Base-by-base conservation (phyloP, 2,329 filamentous ascomycete species). In the Chrysosphaeria jannelii region DNA sequence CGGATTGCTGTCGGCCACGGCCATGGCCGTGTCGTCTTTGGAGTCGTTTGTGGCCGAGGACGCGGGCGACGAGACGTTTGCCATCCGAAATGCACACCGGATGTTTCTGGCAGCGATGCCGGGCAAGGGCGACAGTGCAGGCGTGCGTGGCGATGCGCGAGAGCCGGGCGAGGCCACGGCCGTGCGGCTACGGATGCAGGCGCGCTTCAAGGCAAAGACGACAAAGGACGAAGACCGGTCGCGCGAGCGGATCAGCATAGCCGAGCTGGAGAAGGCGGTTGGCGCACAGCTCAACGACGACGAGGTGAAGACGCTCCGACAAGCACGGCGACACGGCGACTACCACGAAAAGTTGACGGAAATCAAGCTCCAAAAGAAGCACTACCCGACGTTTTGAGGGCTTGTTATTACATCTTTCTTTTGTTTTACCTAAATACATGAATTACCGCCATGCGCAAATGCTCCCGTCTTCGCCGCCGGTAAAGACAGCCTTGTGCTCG, bases 281-380 rank as follows among this genome's bases (percentile, higher is more conserved):
- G 79, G 79, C 1, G 48, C 78, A 29, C 53, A 51, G 27, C 42
- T 91, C 25, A 59, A 75, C 9, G 79, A 93, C 36, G 68, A 81
- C 26, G 85, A 97, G 45, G 74, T 91, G 20, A 68, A 58, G 46
- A 59, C 51, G 40, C 42, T 97, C 38, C 88, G 88, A 51, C 68
- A 51, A 44, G 78, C 85, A 16, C 58, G 74, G 39, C 59, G 63
- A 34, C 72, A 91, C 35, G 85, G 85, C 1, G 67, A 81, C 40
- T 91, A 85, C 40, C 72, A 91, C 40, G 79, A 93, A 46, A 60
- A 60, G 34, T 45, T 91, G 36, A 45, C 93, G 32, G 67, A 88
- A 45, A 51, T 91, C 26, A 85, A 81, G 44, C 69, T 85, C 14
- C 90, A 90, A 50, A 66, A 65, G 26, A 90, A 89, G 47, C 79